Conservation (phyloP, 1,139 yeast genomes). For the Suhomyces maxii region DNA sequence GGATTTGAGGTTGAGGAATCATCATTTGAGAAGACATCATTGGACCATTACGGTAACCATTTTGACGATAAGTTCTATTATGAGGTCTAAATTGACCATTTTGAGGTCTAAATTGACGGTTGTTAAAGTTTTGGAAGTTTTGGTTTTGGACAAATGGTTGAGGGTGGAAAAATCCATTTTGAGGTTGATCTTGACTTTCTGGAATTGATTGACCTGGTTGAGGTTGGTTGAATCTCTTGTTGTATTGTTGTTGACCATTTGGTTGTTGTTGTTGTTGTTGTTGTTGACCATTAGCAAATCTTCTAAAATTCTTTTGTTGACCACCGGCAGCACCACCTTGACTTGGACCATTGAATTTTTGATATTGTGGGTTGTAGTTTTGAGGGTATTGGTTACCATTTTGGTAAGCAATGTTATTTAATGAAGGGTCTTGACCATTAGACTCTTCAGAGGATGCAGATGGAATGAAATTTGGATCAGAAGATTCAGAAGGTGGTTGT, state of each 20-base stretch:
- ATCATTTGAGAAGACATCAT: slow-evolving; percentile 12
- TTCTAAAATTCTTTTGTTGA: slow-evolving; percentile 23
- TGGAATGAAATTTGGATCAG: neutral
- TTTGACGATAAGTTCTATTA: slow-evolving; percentile 16
- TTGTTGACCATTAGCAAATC: slow-evolving; percentile 15
- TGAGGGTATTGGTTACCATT: slow-evolving; percentile 7
- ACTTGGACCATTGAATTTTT: slow-evolving; percentile 10
- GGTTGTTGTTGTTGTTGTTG: too few relatives aligned
- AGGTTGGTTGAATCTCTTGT: slow-evolving; percentile 19
- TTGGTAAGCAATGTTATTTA: slow-evolving; percentile 6
- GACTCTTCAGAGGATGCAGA: slow-evolving; percentile 11
- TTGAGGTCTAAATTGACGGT: slow-evolving; percentile 19
- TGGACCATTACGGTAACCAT: slow-evolving; percentile 20
- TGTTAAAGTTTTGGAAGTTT: slow-evolving; percentile 22
- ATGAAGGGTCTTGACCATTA: slow-evolving; percentile 5
- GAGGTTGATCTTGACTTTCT: slow-evolving; percentile 18
- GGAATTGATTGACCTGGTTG: slow-evolving; percentile 18
- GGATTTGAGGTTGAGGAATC: slow-evolving; percentile 35
- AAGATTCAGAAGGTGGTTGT: neutral
- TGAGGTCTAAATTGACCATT: slow-evolving; percentile 27
- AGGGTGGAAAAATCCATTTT: slow-evolving; percentile 28
- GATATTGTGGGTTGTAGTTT: slow-evolving; percentile 14
- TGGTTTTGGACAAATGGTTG: slow-evolving; percentile 27
- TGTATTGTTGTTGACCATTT: slow-evolving; percentile 20
- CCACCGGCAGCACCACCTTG: neutral